Base-by-base conservation (phyloP, 1,284 basidiomycete species). In the Singerocomus rubriflavus region DNA sequence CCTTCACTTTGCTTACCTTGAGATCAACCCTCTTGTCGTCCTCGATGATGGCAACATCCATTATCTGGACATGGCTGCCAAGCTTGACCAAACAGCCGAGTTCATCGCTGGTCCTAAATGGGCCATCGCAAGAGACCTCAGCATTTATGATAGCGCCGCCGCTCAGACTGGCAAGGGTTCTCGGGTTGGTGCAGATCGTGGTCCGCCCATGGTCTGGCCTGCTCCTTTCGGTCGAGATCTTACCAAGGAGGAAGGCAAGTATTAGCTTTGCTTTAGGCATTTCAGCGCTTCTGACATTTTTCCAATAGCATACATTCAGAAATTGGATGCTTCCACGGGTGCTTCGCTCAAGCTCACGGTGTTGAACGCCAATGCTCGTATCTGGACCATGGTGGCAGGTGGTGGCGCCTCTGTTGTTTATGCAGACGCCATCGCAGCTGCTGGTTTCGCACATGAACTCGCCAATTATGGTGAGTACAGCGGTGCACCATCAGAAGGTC, bases 391-490 rank as follows among this genome's bases (percentile, higher is more conserved):
- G 96, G 96, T 99, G 55, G 96, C 97, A 52, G 97, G 96, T 70
- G 86, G 86, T 66, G 87, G 87, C 73, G 80, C 79, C 41, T 85
- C 82, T 38, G 91, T 93, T 63, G 91, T 94, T 48, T 93, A 93
- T 71, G 93, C 91, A 14, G 95, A 98, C 65, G 95, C 94, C 58
- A 98, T 98, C 60, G 93, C 94, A 52, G 95, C 95, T 21, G 93
- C 95, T 68, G 96, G 96, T 44, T 99, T 87, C 67, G 94, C 97
- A 36, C 82, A 96, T 70, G 97, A 99, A 73, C 88, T 99, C 56
- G 96, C 97, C 71, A 99, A 99, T 81, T 99, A 99, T 69, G 97
- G 96, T 65, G 97, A 99, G 75, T 99, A 99, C 82, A 96, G 93
- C 60, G 97, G 97, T 71, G 97, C 97, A 11, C 97, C 97, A 41